Evolutionary conservation across 228 moss, liverwort and hornwort genomes (phyloP), one percentile per base, ranked within the genome.

Genomic region (Sphagnum magellanicum): DNA sequence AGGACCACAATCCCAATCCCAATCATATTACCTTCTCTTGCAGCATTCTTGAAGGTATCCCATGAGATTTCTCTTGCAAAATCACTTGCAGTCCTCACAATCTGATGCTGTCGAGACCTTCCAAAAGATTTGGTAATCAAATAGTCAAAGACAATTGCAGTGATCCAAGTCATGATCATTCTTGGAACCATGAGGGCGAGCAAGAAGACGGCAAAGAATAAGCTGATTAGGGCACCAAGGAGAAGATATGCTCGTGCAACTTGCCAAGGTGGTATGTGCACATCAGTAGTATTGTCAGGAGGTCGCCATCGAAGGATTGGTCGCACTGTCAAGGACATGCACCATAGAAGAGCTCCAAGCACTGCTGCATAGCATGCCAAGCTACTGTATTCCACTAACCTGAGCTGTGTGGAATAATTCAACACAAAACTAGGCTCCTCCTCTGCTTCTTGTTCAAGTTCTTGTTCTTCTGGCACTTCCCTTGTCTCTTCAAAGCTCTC

Each of bases 101-200:
- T 78, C 66, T 73, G 61, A 4, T 67, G 70, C 4, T 81, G 76
- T 48, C 72, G 67, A 32, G 32, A 32, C 70, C 70, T 68, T 67
- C 92, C 88, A 6, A 87, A 72, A 3, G 82, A 78, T 76, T 86
- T 76, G 63, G 84, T 81, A 66, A 91, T 88, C 59, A 95, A 62
- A 61, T 95, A 91, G 50, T 88, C 83, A 48, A 90, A 83, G 48
- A 95, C 94, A 47, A 92, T 76, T 5, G 88, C 85, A 32, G 92
- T 83, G 51, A 91, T 95, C 94, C 94, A 95, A 2, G 89, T 88
- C 87, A 92, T 92, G 78, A 95, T 79, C 70, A 92, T 65, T n/a
- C 86, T 83, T 32, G 94, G 94, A 65, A 95, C 81, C 83, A 90
- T 79, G n/a, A 79, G 75, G 11, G 90, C 88, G 55, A 95, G 77